Conservation (phyloP, 169 alveolate genomes). For the Eimeria acervulina region DNA sequence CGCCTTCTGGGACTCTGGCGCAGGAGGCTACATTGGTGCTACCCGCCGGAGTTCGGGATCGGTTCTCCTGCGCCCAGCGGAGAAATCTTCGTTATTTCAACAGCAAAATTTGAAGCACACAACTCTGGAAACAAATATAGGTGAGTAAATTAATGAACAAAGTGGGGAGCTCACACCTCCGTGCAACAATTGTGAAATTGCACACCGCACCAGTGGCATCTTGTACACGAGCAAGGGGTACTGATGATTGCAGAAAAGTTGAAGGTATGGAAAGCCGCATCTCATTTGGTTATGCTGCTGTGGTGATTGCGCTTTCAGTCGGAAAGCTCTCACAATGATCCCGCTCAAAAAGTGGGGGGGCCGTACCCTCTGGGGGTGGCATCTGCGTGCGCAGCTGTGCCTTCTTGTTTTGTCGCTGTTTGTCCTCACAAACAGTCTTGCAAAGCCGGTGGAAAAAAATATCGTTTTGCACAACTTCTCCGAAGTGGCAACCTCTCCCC, state of each 20-base stretch:
- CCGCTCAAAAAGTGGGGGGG: background rate
- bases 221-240: too few relatives aligned
- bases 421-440: background rate
- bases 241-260: too few relatives aligned
- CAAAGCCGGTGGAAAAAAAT: conserved; percentile 3
- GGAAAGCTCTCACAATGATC: background rate
- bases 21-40: background rate
- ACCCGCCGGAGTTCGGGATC: background rate
- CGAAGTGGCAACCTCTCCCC: background rate
- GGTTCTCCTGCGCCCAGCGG: background rate
- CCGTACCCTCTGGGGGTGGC: background rate
- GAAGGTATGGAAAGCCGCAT: too few relatives aligned
- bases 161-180: too few relatives aligned
- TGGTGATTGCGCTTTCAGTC: background rate
- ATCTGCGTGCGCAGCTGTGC: background rate
- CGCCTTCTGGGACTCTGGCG: background rate
- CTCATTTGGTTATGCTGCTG: too few relatives aligned
- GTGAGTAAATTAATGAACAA: background rate
- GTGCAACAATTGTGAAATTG: background rate
- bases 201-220: background rate
- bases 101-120: background rate
- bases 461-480: background rate
- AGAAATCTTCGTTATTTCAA: background rate
- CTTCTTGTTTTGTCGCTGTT: background rate
- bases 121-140: background rate